These are phyloP conservation scores for Thalassiosira allenii DNA, from an alignment of 352 stramenopile genomes.

Conservation along the genomic window DNA sequence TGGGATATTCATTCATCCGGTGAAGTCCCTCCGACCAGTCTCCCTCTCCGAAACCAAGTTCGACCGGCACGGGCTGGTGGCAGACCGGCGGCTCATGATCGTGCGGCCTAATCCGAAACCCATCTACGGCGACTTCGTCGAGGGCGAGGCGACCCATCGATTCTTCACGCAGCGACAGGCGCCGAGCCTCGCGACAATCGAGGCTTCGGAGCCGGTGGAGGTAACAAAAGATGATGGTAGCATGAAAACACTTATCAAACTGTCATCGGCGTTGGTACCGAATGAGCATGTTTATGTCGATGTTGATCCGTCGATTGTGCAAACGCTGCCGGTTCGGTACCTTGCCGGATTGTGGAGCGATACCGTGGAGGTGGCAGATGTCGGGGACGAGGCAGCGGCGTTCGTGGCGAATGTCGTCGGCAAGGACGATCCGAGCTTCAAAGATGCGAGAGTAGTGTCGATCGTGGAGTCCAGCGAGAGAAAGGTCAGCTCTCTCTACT, in stretches of 20 bases:
- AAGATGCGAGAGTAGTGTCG: conserved; percentile 46
- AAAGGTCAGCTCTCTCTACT: conserved; percentile 39
- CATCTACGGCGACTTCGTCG: conserved; percentile 31
- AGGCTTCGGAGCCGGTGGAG: conserved; percentile 31
- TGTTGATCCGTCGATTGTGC: conserved; percentile 5
- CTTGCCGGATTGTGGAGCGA: conserved; percentile 71
- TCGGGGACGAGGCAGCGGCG: conserved; percentile 68
- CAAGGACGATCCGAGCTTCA: conserved; percentile 31
- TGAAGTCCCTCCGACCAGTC: conserved; percentile 79
- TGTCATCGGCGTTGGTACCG: conserved; percentile 11
- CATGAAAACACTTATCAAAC: conserved; percentile 23
- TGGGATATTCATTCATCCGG: conserved; percentile 55
- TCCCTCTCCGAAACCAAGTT: conserved; percentile 49
- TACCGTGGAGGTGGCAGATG: conserved; percentile 63
- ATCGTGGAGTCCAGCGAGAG: conserved; percentile 24
- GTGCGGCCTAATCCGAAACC: conserved; percentile 56
- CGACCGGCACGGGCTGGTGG: conserved; percentile 62
- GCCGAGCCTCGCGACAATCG: conserved; percentile 70
- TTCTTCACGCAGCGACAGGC: conserved; percentile 82
- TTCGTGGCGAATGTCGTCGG: conserved; percentile 71
- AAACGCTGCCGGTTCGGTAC: conserved; percentile 29
- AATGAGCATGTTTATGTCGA: conserved; percentile 34
- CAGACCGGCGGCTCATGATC: conserved; percentile 79
- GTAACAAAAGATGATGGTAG: not conserved
- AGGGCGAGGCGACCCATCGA: conserved; percentile 63